Evolutionary conservation across 371 early-diverging fungal genomes (phyloP), one percentile per base, ranked within the genome.

Genomic region (Lichtheimia ornata): DNA sequence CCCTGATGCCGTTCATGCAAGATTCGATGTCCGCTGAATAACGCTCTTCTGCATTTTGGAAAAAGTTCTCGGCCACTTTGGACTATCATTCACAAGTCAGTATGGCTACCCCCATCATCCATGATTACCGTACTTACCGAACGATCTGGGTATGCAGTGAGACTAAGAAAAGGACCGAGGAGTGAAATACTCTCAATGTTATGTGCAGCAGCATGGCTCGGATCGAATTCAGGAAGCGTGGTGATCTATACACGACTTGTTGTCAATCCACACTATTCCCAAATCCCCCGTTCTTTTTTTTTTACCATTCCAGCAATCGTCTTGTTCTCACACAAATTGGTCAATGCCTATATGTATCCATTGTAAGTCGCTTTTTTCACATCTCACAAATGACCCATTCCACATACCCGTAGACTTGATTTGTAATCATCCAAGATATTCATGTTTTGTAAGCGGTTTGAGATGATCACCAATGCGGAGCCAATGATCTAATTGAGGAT

Each of bases 151-250:
- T 87, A 90, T 15, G 74, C 84, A 14, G 90, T 79, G 0, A 88
- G 62, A 24, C 76, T 69, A 55, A 93, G 83, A 53, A 90, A 89
- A 5, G 92, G 93, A 0, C 95, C 95, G 2, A 94, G 70, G 22
- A 93, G 64, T 20, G 92, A 84, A 4, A 82, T 58, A 5, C 85
- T 58, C 61, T 93, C 93, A 17, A 93, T 74, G 20, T 76, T 82
- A 3, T 78, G 68, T 0, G 92, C 86, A 0, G 76, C 74, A 1
- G 77, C 69, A 52, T 81, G 63, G 0, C 63, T 53, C 2, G 93
- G 92, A 62, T 86, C 77, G 74, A 96, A 70, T 70, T 90, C 62
- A 57, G 79, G 44, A 74, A 81, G 45, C 50, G 65, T 75, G 30
- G 85, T 65, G n/a, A 88, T 56, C 80, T 78, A 67, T 27, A 17